Conservation (phyloP, 148 eudicot genomes). For the Cornus kousa region DNA sequence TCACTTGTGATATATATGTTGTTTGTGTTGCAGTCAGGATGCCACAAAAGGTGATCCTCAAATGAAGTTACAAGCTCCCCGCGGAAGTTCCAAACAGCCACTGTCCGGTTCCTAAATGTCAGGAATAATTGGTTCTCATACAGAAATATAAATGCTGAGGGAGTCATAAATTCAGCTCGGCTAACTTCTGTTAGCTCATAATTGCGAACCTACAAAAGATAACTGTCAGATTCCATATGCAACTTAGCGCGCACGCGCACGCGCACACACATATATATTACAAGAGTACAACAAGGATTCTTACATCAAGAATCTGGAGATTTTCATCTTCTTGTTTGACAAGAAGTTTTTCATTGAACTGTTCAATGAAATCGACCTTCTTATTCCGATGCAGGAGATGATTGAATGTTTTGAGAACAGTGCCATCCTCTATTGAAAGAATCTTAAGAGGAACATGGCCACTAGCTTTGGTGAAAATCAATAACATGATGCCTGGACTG, state of each 20-base stretch:
- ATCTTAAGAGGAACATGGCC: constrained; percentile 90
- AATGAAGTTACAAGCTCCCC: constrained; percentile 98
- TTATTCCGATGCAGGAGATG: constrained; percentile 89
- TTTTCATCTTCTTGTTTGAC: constrained; percentile 98
- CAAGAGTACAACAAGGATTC: constrained; percentile 16
- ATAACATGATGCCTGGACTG: constrained; percentile 97
- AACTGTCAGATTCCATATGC: constrained; percentile 14
- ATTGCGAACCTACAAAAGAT: constrained; percentile 69
- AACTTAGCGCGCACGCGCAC: not conserved
- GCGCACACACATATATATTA: not conserved
- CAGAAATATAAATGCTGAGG: constrained; percentile 96
- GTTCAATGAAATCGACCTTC: constrained; percentile 98
- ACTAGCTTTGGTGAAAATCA: constrained; percentile 70
- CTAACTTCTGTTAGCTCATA: constrained; percentile 86
- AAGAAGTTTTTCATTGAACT: constrained; percentile 95
- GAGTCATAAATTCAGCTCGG: constrained; percentile 91
- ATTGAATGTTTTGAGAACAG: constrained; percentile 88
- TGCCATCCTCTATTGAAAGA: constrained; percentile 95
- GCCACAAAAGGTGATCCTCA: constrained; percentile 98
- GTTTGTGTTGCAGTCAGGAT: constrained; percentile 98
- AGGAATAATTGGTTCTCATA: constrained; percentile 91
- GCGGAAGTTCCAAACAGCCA: constrained; percentile 96
- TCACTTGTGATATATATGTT: constrained; percentile 94
- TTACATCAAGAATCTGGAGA: constrained; percentile 94
- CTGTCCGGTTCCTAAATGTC: constrained; percentile 87